phyloP scores from a whole-genome alignment of 345 rosid genomes.

The Sonneratia caseolaris region DNA sequence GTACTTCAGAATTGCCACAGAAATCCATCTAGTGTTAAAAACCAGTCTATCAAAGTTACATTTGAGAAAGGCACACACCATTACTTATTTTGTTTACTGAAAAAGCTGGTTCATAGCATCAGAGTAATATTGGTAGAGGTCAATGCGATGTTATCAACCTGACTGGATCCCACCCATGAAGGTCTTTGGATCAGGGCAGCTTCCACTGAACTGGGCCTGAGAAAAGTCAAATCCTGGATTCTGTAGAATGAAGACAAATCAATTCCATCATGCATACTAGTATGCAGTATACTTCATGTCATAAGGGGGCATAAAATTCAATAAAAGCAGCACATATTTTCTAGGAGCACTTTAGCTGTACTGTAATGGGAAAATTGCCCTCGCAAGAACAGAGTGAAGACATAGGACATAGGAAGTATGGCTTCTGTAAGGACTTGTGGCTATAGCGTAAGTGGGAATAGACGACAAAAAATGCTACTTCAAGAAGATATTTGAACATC shows the following conservation, averaged over 20 bases:
- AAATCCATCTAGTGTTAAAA: neutral
- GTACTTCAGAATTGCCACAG: neutral
- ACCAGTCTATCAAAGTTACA: neutral
- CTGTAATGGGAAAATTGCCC: neutral
- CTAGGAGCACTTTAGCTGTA: neutral
- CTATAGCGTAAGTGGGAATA: neutral
- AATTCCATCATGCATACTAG: neutral
- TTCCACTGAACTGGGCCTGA: slow-evolving; percentile 80
- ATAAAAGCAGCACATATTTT: neutral
- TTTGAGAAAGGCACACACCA: neutral
- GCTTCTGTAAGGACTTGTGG: neutral
- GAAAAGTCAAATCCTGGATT: slow-evolving; percentile 98
- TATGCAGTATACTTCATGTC: neutral
- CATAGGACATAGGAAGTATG: neutral
- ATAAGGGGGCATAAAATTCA: neutral
- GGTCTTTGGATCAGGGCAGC: slow-evolving; percentile 84
- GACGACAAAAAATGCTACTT: neutral
- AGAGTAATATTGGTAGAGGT: neutral
- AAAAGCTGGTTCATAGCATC: neutral
- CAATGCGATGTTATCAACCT: slow-evolving; percentile 22
- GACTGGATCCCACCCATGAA: slow-evolving; percentile 83
- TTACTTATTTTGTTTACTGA: neutral
- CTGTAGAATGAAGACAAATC: slow-evolving; percentile 27
- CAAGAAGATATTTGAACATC: neutral
- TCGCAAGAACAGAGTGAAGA: neutral